Evolutionary conservation across 306 rosid species (phyloP).

Genomic region (Trichosanthes cucumerina): DNA sequence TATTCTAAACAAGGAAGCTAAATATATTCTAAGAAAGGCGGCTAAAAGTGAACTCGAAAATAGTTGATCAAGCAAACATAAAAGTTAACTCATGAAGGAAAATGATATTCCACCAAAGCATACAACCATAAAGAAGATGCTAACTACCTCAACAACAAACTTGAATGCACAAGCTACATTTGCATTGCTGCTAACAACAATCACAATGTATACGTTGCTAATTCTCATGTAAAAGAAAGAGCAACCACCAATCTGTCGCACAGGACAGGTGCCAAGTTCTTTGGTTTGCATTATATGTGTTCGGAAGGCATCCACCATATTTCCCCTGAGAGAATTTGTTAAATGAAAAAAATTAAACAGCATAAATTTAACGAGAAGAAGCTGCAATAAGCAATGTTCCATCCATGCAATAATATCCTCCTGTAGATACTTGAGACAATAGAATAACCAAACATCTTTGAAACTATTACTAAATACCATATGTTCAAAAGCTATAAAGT

Average conservation of each 20-base stretch:
- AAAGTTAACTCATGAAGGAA: neutral
- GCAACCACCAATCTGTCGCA: constrained; percentile 93
- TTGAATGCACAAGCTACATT: constrained; percentile 97
- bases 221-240: constrained; percentile 96
- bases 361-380: neutral
- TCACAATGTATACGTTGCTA: constrained; percentile 91
- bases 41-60: neutral
- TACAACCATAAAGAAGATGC: neutral
- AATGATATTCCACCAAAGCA: neutral
- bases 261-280: constrained; percentile 98
- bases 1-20: neutral
- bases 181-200: constrained; percentile 98
- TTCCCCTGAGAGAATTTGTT: constrained; percentile 49
- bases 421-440: neutral
- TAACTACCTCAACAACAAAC: constrained; percentile 89
- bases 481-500: neutral
- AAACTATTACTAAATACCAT: neutral
- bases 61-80: neutral
- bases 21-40: neutral
- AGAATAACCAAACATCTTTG: neutral
- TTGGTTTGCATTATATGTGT: constrained; percentile 92
- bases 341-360: neutral
- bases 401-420: neutral
- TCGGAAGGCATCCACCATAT: constrained; percentile 98
- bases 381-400: neutral